phyloP scores from a whole-genome alignment of 1,284 basidiomycete species.

The Heterobasidion parviporum region DNA sequence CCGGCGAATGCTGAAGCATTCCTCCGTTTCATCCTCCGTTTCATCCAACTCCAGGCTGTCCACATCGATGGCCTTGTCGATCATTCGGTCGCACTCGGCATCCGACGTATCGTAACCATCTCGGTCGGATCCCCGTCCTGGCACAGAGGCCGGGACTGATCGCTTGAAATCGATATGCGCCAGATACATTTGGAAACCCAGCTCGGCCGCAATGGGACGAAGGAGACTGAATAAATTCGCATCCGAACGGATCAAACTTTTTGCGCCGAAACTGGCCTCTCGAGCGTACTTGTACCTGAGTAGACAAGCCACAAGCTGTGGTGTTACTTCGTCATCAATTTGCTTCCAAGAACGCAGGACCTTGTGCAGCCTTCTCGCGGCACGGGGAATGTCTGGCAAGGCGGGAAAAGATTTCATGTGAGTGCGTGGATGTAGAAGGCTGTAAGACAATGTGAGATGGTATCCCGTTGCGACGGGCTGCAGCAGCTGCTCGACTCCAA shows the following conservation, averaged over 20 bases:
- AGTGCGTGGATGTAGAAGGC: not conserved
- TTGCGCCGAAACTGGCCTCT: not conserved
- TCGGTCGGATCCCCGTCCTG: too few species aligned
- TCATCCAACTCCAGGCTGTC: not conserved
- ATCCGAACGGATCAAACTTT: not conserved
- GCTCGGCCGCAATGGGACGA: not conserved
- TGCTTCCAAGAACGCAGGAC: not conserved
- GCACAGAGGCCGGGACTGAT: not conserved
- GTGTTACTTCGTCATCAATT: fast-evolving
- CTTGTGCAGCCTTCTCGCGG: not conserved
- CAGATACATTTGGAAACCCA: not conserved
- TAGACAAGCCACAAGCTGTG: not conserved
- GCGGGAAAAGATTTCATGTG: not conserved
- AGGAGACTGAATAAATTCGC: not conserved
- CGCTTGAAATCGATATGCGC: not conserved
- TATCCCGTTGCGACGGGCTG: not conserved
- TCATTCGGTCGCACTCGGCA: too few species aligned
- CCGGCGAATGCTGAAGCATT: not conserved
- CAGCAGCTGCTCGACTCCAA: not conserved
- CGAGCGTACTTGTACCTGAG: not conserved
- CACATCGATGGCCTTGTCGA: too few species aligned
- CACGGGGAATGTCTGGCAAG: not conserved
- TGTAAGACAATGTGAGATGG: not conserved
- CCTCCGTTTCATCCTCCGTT: not conserved
- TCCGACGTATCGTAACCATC: not conserved